These are phyloP conservation scores for Tolypocladium tundrense DNA, from an alignment of 2,329 filamentous ascomycete species.

Conservation along the genomic window DNA sequence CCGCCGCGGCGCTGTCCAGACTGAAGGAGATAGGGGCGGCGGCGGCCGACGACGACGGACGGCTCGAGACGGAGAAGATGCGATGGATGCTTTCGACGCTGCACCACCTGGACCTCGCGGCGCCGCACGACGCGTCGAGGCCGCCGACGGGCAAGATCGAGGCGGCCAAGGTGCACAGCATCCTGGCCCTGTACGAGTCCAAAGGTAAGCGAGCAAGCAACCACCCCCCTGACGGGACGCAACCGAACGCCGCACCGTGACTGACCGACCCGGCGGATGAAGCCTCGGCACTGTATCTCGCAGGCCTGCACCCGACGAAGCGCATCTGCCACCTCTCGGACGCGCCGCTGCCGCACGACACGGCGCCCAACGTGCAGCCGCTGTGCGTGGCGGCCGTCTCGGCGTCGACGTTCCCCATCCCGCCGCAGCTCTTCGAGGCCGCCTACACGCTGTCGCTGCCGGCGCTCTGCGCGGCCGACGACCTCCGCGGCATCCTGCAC, in stretches of 20 bases:
- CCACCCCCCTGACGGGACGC: neutral
- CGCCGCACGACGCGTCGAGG: neutral
- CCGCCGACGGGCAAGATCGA: neutral
- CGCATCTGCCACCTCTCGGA: constrained; percentile 37
- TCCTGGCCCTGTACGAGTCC: constrained; percentile 42
- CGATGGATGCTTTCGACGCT: constrained; percentile 51
- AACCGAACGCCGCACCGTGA: neutral
- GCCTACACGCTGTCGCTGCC: constrained; percentile 47
- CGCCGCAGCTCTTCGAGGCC: constrained; percentile 32
- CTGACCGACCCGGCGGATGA: constrained; percentile 4
- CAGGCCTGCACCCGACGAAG: constrained; percentile 28
- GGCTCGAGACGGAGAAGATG: constrained; percentile 14
- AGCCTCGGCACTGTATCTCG: constrained; percentile 41
- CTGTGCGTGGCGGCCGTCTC: constrained; percentile 27
- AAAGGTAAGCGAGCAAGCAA: constrained; percentile 24
- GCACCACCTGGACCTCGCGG: constrained; percentile 29
- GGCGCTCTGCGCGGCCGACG: constrained; percentile 42
- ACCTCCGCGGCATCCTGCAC: constrained; percentile 45
- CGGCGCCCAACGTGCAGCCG: constrained; percentile 29
- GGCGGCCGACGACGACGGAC: neutral
- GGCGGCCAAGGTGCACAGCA: constrained; percentile 12
- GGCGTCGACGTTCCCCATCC: constrained; percentile 23
- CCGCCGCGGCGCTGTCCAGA: constrained; percentile 6
- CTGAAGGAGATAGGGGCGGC: constrained; percentile 5
- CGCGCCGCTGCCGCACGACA: constrained; percentile 23